phyloP scores from a whole-genome alignment of 176 grass and related monocot genomes.

The Aechmea fasciata region DNA sequence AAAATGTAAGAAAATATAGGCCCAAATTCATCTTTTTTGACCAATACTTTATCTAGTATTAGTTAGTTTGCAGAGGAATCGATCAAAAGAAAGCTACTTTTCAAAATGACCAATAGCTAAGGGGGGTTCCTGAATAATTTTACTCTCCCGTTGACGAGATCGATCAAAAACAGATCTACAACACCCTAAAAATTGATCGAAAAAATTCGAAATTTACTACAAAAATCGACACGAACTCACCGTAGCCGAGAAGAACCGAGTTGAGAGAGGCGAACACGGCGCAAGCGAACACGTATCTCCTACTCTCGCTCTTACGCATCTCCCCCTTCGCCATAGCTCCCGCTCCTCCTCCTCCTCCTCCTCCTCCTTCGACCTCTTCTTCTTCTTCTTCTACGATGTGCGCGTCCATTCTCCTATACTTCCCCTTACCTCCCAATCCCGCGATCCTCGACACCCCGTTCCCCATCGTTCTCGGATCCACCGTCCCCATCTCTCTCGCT shows the following conservation, averaged over 20 bases:
- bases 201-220: background rate
- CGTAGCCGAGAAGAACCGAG: conserved; percentile 80
- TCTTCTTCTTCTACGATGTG: conserved; percentile 19
- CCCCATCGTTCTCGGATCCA: background rate
- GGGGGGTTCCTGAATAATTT: background rate
- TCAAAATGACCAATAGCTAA: background rate
- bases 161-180: background rate
- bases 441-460: conserved; percentile 3
- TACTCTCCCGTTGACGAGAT: background rate
- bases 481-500: background rate
- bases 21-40: too few relatives aligned
- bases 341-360: background rate
- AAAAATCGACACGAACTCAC: conserved; percentile 25
- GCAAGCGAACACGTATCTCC: conserved; percentile 55
- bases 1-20: too few relatives aligned
- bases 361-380: background rate
- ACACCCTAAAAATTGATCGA: background rate
- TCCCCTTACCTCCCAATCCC: conserved; percentile 5
- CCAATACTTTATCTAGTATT: too few relatives aligned
- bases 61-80: too few relatives aligned
- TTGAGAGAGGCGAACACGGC: conserved; percentile 82
- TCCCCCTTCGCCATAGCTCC: background rate
- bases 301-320: conserved; percentile 14
- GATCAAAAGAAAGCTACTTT: too few relatives aligned
- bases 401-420: conserved; percentile 20